These are phyloP conservation scores for Serendipita sp. DNA, from an alignment of 768 basidiomycete genomes.

Conservation along the genomic window DNA sequence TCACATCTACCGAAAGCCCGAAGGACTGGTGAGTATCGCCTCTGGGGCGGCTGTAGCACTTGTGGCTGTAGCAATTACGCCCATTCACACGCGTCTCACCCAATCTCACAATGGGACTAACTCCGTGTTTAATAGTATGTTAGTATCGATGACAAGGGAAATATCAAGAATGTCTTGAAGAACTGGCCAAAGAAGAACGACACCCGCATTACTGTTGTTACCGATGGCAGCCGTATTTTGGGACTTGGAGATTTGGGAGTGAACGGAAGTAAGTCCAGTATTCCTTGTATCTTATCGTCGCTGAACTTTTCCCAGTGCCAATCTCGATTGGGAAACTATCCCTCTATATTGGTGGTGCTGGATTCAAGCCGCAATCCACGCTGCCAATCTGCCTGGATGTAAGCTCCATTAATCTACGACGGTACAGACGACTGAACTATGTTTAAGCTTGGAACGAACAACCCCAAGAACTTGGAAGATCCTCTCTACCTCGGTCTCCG, in stretches of 20 bases:
- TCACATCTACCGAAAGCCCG: constrained; percentile 56
- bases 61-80: neutral
- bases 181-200: constrained; percentile 60
- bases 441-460: constrained; percentile 64
- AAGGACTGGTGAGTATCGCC: constrained; percentile 32
- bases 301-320: constrained; percentile 27
- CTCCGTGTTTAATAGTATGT: constrained; percentile 35
- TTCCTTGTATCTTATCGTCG: neutral
- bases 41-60: constrained; percentile 20
- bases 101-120: neutral
- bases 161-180: constrained; percentile 47
- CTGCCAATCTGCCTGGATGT: constrained; percentile 67
- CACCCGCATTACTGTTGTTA: constrained; percentile 82
- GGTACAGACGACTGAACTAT: neutral
- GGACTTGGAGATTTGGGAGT: constrained; percentile 52
- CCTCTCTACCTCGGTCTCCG: constrained; percentile 81
- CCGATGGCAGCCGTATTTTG: constrained; percentile 83
- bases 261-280: constrained; percentile 33
- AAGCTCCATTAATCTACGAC: neutral
- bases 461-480: constrained; percentile 58
- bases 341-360: constrained; percentile 78
- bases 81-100: neutral
- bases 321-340: constrained; percentile 88
- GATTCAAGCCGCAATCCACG: constrained; percentile 53
- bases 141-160: constrained; percentile 71